Evolutionary conservation across 2,329 filamentous ascomycete genomes (phyloP).

Genomic region (Tetracladium maxilliforme): DNA sequence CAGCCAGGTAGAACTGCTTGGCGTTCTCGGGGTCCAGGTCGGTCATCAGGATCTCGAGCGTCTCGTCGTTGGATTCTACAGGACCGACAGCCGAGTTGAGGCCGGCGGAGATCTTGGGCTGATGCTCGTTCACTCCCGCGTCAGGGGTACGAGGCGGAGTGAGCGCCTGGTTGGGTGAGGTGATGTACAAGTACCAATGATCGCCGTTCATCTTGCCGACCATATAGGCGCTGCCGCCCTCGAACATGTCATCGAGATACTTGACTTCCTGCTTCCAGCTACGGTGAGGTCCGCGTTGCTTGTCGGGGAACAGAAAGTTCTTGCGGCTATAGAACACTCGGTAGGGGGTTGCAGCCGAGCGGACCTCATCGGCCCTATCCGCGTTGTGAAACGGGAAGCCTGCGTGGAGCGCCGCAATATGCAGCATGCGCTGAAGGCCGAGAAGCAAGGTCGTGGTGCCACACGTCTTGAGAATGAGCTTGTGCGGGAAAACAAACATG

Average conservation of each 20-base stretch:
- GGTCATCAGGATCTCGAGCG: slow-evolving; percentile 59
- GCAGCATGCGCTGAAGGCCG: slow-evolving; percentile 78
- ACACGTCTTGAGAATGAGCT: slow-evolving; percentile 96
- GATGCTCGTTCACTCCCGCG: slow-evolving; percentile 25
- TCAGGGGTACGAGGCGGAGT: slow-evolving; percentile 73
- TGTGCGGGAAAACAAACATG: slow-evolving; percentile 99
- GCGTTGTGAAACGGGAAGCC: slow-evolving; percentile 78
- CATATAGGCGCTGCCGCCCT: slow-evolving; percentile 93
- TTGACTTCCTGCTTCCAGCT: slow-evolving; percentile 97
- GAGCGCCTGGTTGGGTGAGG: slow-evolving; percentile 63
- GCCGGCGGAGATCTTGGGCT: slow-evolving; percentile 14
- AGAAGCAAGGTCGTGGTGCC: slow-evolving; percentile 89
- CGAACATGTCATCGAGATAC: slow-evolving; percentile 82
- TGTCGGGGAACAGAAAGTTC: slow-evolving; percentile 93
- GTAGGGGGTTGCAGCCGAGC: slow-evolving; percentile 73
- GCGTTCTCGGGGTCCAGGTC: slow-evolving; percentile 54
- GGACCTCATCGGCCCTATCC: slow-evolving; percentile 47
- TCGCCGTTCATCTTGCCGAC: slow-evolving; percentile 99
- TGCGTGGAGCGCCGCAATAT: slow-evolving; percentile 75
- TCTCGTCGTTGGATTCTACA: slow-evolving; percentile 47
- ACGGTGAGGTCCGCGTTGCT: slow-evolving; percentile 84
- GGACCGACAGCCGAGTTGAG: slow-evolving; percentile 17
- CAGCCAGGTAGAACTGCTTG: slow-evolving; percentile 60
- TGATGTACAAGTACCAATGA: slow-evolving; percentile 98
- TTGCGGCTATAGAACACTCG: slow-evolving; percentile 98